Percentiles rank a stretch among this genome's conserved stretches.
Evolutionary conservation across 192 early-diverging fungal species (phyloP).

Genomic region (Coemansia sp.): DNA sequence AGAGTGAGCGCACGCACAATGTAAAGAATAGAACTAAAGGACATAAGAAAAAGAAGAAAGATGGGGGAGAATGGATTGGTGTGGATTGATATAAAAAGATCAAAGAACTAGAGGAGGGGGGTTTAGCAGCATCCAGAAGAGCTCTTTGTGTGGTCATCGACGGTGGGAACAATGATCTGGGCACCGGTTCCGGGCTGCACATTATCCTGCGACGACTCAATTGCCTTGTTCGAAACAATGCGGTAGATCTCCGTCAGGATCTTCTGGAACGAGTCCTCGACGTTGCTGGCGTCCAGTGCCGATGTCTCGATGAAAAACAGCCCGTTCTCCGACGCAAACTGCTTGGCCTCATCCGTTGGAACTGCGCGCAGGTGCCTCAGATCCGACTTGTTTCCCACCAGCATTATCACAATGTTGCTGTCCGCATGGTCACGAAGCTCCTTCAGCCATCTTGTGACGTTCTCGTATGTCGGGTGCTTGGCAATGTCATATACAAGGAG

Average conservation of each 20-base stretch:
- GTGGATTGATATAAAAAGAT: not conserved
- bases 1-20: conserved; percentile 4
- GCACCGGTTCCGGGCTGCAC: conserved; percentile 69
- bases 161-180: conserved; percentile 66
- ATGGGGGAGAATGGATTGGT: too few relatives aligned
- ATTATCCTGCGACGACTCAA: conserved; percentile 76
- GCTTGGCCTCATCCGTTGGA: conserved; percentile 96
- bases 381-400: conserved; percentile 99
- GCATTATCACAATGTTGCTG: conserved; percentile 98
- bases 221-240: conserved; percentile 94
- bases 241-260: conserved; percentile 94
- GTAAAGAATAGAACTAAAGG: not conserved
- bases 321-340: conserved; percentile 93
- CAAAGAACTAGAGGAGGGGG: not conserved
- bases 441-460: conserved; percentile 96
- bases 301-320: conserved; percentile 99
- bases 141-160: conserved; percentile 62
- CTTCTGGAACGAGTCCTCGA: conserved; percentile 93
- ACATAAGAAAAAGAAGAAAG: not conserved
- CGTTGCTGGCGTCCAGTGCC: conserved; percentile 94
- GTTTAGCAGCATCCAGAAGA: conserved; percentile 70
- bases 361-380: conserved; percentile 94
- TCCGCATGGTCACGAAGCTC: conserved; percentile 97
- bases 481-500: conserved; percentile 98
- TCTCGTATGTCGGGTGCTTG: conserved; percentile 94